phyloP scores from a whole-genome alignment of 495 filamentous ascomycete species.

The Penicillium flavigenum region DNA sequence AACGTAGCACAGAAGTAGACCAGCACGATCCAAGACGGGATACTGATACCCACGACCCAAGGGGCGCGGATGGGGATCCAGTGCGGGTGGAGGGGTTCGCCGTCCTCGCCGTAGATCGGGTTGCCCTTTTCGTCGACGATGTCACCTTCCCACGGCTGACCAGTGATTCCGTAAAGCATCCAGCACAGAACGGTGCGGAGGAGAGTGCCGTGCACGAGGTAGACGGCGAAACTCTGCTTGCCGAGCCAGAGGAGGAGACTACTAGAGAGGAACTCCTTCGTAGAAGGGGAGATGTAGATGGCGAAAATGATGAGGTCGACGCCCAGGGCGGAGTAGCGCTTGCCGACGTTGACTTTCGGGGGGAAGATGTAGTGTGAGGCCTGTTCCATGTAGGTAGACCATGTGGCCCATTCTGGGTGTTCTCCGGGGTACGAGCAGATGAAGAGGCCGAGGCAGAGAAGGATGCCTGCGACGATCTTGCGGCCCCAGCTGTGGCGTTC shows the following conservation, averaged over 20 bases:
- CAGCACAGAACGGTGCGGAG: constrained; percentile 62
- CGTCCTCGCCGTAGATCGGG: constrained; percentile 13
- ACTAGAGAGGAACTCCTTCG: constrained; percentile 57
- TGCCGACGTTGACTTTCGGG: constrained; percentile 50
- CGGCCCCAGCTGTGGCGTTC: constrained; percentile 52
- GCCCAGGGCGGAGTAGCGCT: constrained; percentile 57
- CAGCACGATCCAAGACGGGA: constrained; percentile 57
- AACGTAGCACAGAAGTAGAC: constrained; percentile 56
- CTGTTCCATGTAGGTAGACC: constrained; percentile 54
- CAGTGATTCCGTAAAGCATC: constrained; percentile 59
- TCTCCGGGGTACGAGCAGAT: constrained; percentile 64
- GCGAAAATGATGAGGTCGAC: constrained; percentile 59
- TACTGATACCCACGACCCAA: constrained; percentile 48
- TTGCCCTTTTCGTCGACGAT: constrained; percentile 38
- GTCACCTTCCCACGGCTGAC: constrained; percentile 48
- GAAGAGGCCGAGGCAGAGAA: constrained; percentile 62
- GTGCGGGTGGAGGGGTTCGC: constrained; percentile 15
- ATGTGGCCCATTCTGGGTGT: constrained; percentile 55
- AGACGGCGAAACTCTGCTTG: constrained; percentile 67
- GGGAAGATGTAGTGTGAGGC: constrained; percentile 56
- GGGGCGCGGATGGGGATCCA: constrained; percentile 40
- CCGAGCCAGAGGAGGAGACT: constrained; percentile 64
- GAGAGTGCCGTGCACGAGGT: constrained; percentile 65
- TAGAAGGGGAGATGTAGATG: constrained; percentile 57
- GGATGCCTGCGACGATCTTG: constrained; percentile 57